Conservation (phyloP, 352 stramenopile genomes). For the Pythium dissotocum region DNA sequence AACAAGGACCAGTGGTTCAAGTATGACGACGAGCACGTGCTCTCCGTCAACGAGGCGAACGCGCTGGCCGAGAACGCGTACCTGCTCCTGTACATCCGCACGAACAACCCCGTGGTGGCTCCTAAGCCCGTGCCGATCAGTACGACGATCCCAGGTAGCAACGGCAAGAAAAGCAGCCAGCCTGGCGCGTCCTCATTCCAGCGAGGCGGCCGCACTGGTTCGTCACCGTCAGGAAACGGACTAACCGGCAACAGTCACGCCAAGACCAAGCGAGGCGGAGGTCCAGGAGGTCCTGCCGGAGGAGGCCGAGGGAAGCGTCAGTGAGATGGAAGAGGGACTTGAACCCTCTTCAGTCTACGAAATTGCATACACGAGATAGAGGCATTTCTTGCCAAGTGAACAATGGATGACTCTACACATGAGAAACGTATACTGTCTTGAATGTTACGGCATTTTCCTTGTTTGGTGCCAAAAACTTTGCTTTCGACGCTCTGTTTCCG, state of each 20-base stretch:
- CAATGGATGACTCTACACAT: not conserved
- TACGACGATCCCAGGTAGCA: slow-evolving; percentile 23
- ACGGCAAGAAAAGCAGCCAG: slow-evolving; percentile 14
- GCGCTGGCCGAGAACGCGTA: slow-evolving; percentile 78
- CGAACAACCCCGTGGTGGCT: slow-evolving; percentile 25
- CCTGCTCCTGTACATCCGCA: slow-evolving; percentile 79
- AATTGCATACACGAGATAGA: not conserved
- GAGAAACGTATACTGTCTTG: not conserved
- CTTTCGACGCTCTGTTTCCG: not conserved
- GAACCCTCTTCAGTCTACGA: not conserved
- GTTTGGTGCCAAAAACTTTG: not conserved
- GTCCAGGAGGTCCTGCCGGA: not conserved
- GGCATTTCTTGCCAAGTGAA: not conserved
- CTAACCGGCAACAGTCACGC: not conserved
- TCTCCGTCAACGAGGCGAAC: slow-evolving; percentile 66
- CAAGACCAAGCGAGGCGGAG: slow-evolving; percentile 18
- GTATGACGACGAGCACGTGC: slow-evolving; percentile 83
- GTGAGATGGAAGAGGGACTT: not conserved
- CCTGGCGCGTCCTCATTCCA: not conserved
- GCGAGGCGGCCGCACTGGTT: not conserved
- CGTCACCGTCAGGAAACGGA: not conserved
- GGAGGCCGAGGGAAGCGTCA: slow-evolving; percentile 18
- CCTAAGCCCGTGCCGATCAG: slow-evolving; percentile 19
- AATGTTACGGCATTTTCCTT: not conserved
- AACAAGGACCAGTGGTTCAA: slow-evolving; percentile 89